phyloP scores from a whole-genome alignment of 2,329 filamentous ascomycete species.

The Claviceps sp. region DNA sequence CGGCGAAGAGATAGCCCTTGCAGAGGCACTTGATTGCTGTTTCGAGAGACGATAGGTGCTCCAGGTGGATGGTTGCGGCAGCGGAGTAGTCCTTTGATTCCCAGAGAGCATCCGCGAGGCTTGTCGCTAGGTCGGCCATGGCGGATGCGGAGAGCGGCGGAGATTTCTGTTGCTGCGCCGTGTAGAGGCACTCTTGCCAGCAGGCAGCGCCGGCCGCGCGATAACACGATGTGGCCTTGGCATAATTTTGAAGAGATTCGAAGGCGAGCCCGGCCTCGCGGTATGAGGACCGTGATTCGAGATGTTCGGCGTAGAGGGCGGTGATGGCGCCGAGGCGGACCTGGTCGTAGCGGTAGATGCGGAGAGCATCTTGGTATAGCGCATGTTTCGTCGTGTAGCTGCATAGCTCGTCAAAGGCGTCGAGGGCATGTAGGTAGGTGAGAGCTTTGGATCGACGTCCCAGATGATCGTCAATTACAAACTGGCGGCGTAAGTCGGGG shows the following conservation, averaged over 20 bases:
- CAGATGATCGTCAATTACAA: conserved; percentile 81
- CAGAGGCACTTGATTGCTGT: conserved; percentile 66
- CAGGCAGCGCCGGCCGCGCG: conserved; percentile 59
- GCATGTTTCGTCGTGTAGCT: conserved; percentile 65
- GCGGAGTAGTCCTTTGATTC: conserved; percentile 75
- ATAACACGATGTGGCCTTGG: conserved; percentile 69
- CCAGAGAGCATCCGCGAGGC: conserved; percentile 63
- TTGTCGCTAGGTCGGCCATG: conserved; percentile 53
- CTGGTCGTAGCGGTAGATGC: conserved; percentile 71
- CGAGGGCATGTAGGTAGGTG: conserved; percentile 57
- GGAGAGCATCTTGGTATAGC: conserved; percentile 66
- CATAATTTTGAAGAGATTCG: conserved; percentile 67
- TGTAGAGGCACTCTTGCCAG: conserved; percentile 85
- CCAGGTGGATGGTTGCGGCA: conserved; percentile 66
- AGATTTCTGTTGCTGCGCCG: conserved; percentile 54
- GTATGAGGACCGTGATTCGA: conserved; percentile 62
- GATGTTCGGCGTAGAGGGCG: conserved; percentile 62
- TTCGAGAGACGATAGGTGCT: conserved; percentile 64
- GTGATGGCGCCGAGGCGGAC: conserved; percentile 55
- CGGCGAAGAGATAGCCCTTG: conserved; percentile 74
- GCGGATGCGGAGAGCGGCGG: conserved; percentile 47
- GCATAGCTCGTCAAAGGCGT: conserved; percentile 64
- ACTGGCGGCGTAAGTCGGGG: conserved; percentile 55
- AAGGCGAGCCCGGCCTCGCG: conserved; percentile 84
- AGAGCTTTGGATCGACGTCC: conserved; percentile 66